Conservation (phyloP, 345 rosid species). For the Aquilaria yunnanensis region DNA sequence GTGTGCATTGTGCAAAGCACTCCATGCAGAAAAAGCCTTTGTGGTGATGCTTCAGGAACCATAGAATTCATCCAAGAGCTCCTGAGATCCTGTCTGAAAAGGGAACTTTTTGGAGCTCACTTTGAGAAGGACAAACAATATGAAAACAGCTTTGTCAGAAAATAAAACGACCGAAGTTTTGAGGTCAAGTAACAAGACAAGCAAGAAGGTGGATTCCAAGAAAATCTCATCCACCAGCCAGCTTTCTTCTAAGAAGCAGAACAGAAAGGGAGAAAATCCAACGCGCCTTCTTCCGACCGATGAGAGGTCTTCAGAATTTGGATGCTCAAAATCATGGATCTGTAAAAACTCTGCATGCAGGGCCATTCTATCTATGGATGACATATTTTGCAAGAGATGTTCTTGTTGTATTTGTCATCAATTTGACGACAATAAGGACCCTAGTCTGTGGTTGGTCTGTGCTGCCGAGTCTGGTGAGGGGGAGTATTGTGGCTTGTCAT, state of each 20-base stretch:
- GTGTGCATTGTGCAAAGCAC: constrained; percentile 60
- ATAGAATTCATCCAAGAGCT: constrained; percentile 56
- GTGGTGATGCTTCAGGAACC: constrained; percentile 55
- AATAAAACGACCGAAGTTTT: constrained; percentile 57
- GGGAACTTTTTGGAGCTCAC: constrained; percentile 43
- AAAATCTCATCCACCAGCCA: constrained; percentile 33
- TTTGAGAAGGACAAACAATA: constrained; percentile 40
- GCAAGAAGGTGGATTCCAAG: constrained; percentile 61
- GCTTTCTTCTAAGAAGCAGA: constrained; percentile 49
- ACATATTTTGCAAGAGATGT: constrained; percentile 90
- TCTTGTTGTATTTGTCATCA: constrained; percentile 92
- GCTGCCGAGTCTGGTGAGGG: constrained; percentile 44
- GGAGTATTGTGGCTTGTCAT: constrained; percentile 84
- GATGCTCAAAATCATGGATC: constrained; percentile 53
- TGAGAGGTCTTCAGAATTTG: constrained; percentile 40
- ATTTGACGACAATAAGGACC: constrained; percentile 89
- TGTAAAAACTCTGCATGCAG: constrained; percentile 68
- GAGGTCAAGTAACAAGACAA: constrained; percentile 35
- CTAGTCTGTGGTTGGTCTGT: constrained; percentile 79
- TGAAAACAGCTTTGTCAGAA: constrained; percentile 31
- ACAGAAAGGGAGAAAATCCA: constrained; percentile 65
- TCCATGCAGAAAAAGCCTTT: constrained; percentile 48
- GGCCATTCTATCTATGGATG: constrained; percentile 51
- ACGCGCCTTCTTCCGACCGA: constrained; percentile 29
- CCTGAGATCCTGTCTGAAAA: constrained; percentile 44